These are phyloP conservation scores for Botrytis porri DNA, from an alignment of 2,329 filamentous ascomycete genomes.

Conservation along the genomic window DNA sequence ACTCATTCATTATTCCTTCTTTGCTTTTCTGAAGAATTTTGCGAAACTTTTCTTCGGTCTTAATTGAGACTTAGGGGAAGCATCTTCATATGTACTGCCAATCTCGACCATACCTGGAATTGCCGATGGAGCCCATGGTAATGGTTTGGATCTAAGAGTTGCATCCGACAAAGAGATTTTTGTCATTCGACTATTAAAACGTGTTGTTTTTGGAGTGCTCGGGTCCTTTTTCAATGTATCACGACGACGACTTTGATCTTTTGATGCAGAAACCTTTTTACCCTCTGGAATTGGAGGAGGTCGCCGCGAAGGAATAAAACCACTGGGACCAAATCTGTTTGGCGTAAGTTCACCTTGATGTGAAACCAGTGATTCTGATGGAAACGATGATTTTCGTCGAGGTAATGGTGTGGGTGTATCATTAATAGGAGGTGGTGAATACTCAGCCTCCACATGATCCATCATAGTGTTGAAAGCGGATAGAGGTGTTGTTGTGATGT, in stretches of 20 bases:
- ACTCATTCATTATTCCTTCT: neutral
- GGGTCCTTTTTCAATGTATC: neutral
- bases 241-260: neutral
- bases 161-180: conserved; percentile 12
- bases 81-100: neutral
- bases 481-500: conserved; percentile 21
- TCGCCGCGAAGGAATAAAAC: conserved; percentile 18
- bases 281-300: conserved; percentile 18
- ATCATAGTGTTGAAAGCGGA: conserved; percentile 28
- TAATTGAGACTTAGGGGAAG: neutral
- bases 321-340: conserved; percentile 15
- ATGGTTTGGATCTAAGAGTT: conserved; percentile 12
- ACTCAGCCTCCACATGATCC: conserved; percentile 11
- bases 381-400: neutral
- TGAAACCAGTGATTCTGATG: neutral
- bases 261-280: neutral
- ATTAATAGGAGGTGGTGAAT: neutral
- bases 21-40: conserved; percentile 10
- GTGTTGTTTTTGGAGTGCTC: neutral
- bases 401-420: conserved; percentile 5
- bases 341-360: conserved; percentile 8
- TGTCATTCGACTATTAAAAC: neutral
- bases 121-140: conserved; percentile 17
- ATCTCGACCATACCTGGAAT: conserved; percentile 18
- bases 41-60: conserved; percentile 14